These are phyloP conservation scores for Gloeopeniophorella convolvens DNA, from an alignment of 768 basidiomycete genomes.

Conservation along the genomic window DNA sequence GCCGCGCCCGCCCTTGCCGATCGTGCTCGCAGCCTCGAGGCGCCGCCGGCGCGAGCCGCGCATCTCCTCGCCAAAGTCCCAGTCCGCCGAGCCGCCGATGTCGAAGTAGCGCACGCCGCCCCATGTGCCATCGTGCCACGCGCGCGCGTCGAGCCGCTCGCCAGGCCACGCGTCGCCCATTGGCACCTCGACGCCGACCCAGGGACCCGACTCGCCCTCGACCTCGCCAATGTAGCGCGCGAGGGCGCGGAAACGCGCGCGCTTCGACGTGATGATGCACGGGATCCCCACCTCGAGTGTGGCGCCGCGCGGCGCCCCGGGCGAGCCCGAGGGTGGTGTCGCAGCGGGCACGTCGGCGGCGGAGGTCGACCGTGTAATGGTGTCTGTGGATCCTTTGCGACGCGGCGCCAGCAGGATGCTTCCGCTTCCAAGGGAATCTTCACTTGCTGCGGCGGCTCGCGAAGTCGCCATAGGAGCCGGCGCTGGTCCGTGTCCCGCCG, in stretches of 20 bases:
- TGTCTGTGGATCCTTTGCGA: slow-evolving; percentile 34
- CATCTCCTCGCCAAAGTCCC: slow-evolving; percentile 48
- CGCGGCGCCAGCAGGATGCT: slow-evolving; percentile 28
- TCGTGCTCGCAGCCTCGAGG: slow-evolving; percentile 28
- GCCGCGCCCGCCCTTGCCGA: slow-evolving; percentile 29
- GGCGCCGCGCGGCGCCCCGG: slow-evolving; percentile 45
- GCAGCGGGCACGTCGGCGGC: slow-evolving; percentile 11
- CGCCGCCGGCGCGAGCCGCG: slow-evolving; percentile 40
- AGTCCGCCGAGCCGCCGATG: slow-evolving; percentile 55
- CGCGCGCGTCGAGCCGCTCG: slow-evolving; percentile 52
- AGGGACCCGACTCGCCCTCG: slow-evolving; percentile 71
- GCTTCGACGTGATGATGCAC: slow-evolving; percentile 80
- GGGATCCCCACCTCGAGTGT: slow-evolving; percentile 84
- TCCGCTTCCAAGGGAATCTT: slow-evolving; percentile 24
- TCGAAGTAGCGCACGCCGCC: slow-evolving; percentile 82
- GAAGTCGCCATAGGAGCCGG: background rate
- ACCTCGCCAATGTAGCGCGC: slow-evolving; percentile 88
- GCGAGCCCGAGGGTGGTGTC: slow-evolving; percentile 1
- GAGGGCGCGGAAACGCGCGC: slow-evolving; percentile 78
- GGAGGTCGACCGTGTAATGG: slow-evolving; percentile 24
- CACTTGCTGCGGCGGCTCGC: background rate
- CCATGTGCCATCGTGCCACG: slow-evolving; percentile 84
- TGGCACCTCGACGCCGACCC: slow-evolving; percentile 90
- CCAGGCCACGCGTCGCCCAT: slow-evolving; percentile 50
- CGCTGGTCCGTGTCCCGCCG: slow-evolving; percentile 14